Conservation (phyloP, 106 monocot genomes). For the Gastrodia elata region DNA sequence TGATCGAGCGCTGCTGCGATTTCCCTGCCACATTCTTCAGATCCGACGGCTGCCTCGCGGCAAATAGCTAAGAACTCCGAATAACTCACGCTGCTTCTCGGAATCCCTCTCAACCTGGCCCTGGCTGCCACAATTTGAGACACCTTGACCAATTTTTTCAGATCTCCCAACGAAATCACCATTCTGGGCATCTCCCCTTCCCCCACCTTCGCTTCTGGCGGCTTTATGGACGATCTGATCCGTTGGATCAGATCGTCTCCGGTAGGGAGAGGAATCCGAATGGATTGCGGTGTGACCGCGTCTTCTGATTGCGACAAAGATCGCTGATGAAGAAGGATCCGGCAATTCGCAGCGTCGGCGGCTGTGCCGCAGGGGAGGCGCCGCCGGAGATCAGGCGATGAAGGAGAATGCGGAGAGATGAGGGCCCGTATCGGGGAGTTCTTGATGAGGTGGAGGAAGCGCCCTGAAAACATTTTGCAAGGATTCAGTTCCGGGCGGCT, state of each 20-base stretch:
- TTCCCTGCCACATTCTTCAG: constrained; percentile 15
- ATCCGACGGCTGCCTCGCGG: constrained; percentile 24
- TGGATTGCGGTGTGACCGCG: background rate
- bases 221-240: background rate
- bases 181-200: background rate
- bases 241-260: constrained; percentile 1
- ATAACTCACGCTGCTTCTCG: constrained; percentile 29
- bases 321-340: constrained; percentile 6
- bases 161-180: constrained; percentile 33
- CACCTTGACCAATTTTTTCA: constrained; percentile 40
- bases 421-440: background rate
- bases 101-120: constrained; percentile 28
- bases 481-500: background rate
- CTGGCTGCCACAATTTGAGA: constrained; percentile 45
- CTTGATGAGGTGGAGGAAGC: background rate
- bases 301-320: background rate
- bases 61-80: constrained; percentile 47
- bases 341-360: background rate
- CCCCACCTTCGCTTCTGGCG: background rate
- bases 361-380: background rate
- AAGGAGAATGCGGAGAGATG: background rate
- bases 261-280: background rate
- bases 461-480: background rate
- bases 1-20: constrained; percentile 44
- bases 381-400: background rate